phyloP scores from a whole-genome alignment of 495 filamentous ascomycete species.

The Chaetomium cochliodes region DNA sequence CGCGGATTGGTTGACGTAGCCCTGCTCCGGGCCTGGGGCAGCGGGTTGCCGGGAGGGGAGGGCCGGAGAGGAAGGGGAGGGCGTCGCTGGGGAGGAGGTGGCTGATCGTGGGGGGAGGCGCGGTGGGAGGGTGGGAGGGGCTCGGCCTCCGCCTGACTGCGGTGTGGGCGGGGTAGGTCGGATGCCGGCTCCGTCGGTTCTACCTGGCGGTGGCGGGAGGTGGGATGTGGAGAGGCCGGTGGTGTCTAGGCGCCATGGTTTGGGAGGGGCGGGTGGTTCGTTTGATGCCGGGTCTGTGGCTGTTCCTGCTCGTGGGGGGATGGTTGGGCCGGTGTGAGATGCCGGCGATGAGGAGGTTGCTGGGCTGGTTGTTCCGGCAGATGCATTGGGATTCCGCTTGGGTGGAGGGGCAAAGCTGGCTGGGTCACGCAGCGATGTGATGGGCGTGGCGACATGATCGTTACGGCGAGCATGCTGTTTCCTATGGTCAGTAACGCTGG shows the following conservation, averaged over 20 bases:
- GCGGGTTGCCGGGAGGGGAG: constrained; percentile 24
- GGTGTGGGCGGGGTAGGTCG: constrained; percentile 31
- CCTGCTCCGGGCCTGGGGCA: constrained; percentile 5
- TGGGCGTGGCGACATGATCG: constrained; percentile 59
- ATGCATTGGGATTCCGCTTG: constrained; percentile 43
- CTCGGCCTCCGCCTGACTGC: constrained; percentile 22
- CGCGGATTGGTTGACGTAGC: constrained; percentile 65
- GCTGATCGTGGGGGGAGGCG: constrained; percentile 53
- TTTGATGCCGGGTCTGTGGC: constrained; percentile 37
- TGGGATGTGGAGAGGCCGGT: constrained; percentile 67
- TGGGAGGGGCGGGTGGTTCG: constrained; percentile 53
- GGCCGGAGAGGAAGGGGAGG: constrained; percentile 31
- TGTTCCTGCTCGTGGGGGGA: constrained; percentile 31
- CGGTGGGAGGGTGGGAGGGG: constrained; percentile 71
- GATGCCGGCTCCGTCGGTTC: constrained; percentile 50
- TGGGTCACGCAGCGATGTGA: constrained; percentile 81
- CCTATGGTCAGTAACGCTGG: background rate
- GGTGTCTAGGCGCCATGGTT: constrained; percentile 67
- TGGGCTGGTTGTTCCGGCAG: background rate
- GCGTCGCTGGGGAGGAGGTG: constrained; percentile 1
- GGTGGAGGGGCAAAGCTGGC: constrained; percentile 82
- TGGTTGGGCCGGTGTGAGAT: constrained; percentile 17
- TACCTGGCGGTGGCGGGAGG: constrained; percentile 69
- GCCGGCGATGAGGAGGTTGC: constrained; percentile 7
- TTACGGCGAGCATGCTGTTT: constrained; percentile 32